These are phyloP conservation scores for Aspergillus asperescens DNA, from an alignment of 495 filamentous ascomycete genomes.

Conservation along the genomic window DNA sequence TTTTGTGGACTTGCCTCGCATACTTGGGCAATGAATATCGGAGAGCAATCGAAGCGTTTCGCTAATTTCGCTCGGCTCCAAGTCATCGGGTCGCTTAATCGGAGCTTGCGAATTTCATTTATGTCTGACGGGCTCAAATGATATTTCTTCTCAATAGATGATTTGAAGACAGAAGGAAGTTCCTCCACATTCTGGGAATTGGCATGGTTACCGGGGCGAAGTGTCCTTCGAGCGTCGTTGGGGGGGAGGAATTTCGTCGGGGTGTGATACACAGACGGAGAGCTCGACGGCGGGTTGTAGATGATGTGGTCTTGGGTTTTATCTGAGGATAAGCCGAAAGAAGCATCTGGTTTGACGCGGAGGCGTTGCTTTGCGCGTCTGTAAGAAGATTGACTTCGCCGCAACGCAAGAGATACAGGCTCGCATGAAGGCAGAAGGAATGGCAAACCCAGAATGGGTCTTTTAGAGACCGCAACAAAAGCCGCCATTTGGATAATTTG, in stretches of 20 bases:
- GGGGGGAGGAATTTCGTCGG: constrained; percentile 84
- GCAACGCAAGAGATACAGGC: constrained; percentile 26
- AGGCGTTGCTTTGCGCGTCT: constrained; percentile 67
- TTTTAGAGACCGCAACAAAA: constrained; percentile 28
- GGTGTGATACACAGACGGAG: constrained; percentile 76
- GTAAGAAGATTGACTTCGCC: constrained; percentile 62
- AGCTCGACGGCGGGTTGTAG: constrained; percentile 89
- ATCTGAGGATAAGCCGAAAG: constrained; percentile 52
- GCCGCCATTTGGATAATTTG: constrained; percentile 25
- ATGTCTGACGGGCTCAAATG: constrained; percentile 71
- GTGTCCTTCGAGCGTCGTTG: constrained; percentile 63
- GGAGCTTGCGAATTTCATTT: constrained; percentile 69
- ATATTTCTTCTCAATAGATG: constrained; percentile 58
- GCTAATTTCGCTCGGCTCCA: constrained; percentile 72
- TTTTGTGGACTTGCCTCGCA: constrained; percentile 44
- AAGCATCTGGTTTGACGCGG: constrained; percentile 65
- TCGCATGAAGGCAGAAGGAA: constrained; percentile 40
- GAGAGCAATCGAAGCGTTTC: constrained; percentile 68
- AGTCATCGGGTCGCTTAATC: constrained; percentile 56
- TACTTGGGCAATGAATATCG: constrained; percentile 62
- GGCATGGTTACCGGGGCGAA: constrained; percentile 34
- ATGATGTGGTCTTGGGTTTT: constrained; percentile 62
- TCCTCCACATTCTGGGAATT: constrained; percentile 21
- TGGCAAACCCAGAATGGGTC: constrained; percentile 39
- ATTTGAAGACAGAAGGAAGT: constrained; percentile 54